A percentile compares a stretch with the other conserved stretches of the same genome.
These are phyloP conservation scores for Pythium monospermum DNA, from an alignment of 352 stramenopile genomes.

Conservation along the genomic window DNA sequence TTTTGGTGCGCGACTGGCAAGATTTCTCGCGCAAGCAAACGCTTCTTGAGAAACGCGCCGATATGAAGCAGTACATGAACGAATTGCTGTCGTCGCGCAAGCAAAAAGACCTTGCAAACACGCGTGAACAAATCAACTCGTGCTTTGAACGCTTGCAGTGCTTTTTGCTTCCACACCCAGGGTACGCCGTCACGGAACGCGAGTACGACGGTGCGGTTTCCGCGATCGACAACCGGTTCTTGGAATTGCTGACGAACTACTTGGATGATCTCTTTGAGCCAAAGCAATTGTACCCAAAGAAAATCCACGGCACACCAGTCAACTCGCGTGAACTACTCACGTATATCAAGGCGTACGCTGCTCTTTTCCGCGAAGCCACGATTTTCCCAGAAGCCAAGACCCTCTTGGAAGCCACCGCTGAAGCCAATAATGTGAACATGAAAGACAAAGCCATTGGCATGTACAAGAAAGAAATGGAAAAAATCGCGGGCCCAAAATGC, in stretches of 20 bases:
- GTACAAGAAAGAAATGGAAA: slow-evolving; percentile 96
- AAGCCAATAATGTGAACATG: slow-evolving; percentile 97
- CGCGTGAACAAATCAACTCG: slow-evolving; percentile 94
- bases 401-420: slow-evolving; percentile 95
- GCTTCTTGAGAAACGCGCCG: slow-evolving; percentile 81
- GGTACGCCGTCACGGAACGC: slow-evolving; percentile 95
- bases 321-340: slow-evolving; percentile 92
- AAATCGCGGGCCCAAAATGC: slow-evolving; percentile 76
- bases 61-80: slow-evolving; percentile 94
- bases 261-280: slow-evolving; percentile 92
- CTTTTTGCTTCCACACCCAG: slow-evolving; percentile 96
- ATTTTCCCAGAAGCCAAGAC: slow-evolving; percentile 97
- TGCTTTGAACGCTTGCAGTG: slow-evolving; percentile 96
- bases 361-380: slow-evolving; percentile 93
- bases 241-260: slow-evolving; percentile 93
- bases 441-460: slow-evolving; percentile 73
- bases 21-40: slow-evolving; percentile 93
- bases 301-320: slow-evolving; percentile 92
- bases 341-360: slow-evolving; percentile 96
- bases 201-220: slow-evolving; percentile 94
- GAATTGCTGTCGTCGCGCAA: slow-evolving; percentile 90
- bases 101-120: slow-evolving; percentile 92
- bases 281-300: slow-evolving; percentile 88
- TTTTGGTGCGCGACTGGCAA: slow-evolving; percentile 98
- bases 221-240: slow-evolving; percentile 94